These are phyloP conservation scores for Fusarium sp. DNA, from an alignment of 2,329 filamentous ascomycete species.

Conservation along the genomic window DNA sequence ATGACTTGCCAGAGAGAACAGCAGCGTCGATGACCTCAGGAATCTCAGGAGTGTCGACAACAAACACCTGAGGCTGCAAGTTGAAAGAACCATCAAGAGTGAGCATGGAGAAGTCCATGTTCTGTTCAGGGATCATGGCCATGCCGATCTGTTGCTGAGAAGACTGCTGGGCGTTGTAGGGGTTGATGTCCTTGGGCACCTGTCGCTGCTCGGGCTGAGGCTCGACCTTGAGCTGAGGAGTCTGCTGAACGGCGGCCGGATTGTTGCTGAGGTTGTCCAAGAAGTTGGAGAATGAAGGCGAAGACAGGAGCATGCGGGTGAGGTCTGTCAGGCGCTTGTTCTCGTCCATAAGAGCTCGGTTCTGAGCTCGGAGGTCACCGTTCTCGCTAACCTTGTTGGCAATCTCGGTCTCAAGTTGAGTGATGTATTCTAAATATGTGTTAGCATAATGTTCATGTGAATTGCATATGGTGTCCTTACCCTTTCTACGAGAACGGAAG, in stretches of 20 bases:
- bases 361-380: conserved; percentile 82
- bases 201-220: conserved; percentile 61
- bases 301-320: conserved; percentile 83
- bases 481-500: conserved; percentile 97
- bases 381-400: conserved; percentile 86
- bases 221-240: conserved; percentile 54
- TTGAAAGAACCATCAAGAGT: conserved; percentile 67
- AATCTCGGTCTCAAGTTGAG: conserved; percentile 91
- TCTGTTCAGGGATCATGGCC: conserved; percentile 84
- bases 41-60: conserved; percentile 77
- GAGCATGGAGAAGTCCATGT: conserved; percentile 80
- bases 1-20: conserved; percentile 77
- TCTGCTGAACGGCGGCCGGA: conserved; percentile 59
- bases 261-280: conserved; percentile 77
- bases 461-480: conserved; percentile 65
- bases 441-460: conserved; percentile 26
- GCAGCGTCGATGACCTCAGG: conserved; percentile 70
- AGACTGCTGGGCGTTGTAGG: conserved; percentile 66
- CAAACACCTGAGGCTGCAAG: conserved; percentile 78
- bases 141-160: conserved; percentile 80
- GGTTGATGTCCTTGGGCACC: conserved; percentile 74
- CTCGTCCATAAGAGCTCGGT: conserved; percentile 84
- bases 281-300: conserved; percentile 84
- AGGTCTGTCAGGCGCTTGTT: conserved; percentile 83
- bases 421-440: conserved; percentile 83